phyloP scores from a whole-genome alignment of 2,329 filamentous ascomycete species.

The Cladorrhinum sp. region DNA sequence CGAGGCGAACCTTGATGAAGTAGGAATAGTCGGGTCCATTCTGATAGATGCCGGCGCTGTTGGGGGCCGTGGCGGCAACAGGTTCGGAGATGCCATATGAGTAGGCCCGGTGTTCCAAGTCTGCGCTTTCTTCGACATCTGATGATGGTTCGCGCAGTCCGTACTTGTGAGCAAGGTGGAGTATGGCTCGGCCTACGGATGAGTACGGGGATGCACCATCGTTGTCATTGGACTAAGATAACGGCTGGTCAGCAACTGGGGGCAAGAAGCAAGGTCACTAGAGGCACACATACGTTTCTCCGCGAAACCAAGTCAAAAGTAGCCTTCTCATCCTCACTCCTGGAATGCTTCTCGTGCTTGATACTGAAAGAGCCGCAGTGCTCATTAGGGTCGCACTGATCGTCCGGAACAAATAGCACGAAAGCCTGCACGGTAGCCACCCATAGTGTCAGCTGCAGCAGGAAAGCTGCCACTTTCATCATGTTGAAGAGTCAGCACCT shows the following conservation, averaged over 20 bases:
- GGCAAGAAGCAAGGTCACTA: background rate
- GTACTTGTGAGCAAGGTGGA: slow-evolving; percentile 42
- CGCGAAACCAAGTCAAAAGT: slow-evolving; percentile 44
- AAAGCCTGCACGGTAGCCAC: slow-evolving; percentile 46
- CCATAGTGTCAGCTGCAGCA: slow-evolving; percentile 50
- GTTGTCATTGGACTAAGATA: slow-evolving; percentile 7
- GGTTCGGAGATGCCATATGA: slow-evolving; percentile 48
- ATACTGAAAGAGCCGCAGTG: slow-evolving; percentile 10
- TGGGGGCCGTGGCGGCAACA: slow-evolving; percentile 41
- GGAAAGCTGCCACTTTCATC: slow-evolving; percentile 35
- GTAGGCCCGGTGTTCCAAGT: slow-evolving; percentile 41
- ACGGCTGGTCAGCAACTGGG: slow-evolving; percentile 15
- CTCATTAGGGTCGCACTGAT: slow-evolving; percentile 20
- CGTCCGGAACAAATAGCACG: slow-evolving; percentile 42
- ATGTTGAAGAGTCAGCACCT: slow-evolving; percentile 34
- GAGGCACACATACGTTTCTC: slow-evolving; percentile 33
- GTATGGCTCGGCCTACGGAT: slow-evolving; percentile 39
- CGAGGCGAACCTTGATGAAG: slow-evolving; percentile 57
- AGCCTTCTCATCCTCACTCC: slow-evolving; percentile 27
- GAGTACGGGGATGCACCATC: slow-evolving; percentile 33
- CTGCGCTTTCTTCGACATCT: slow-evolving; percentile 18
- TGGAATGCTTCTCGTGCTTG: slow-evolving; percentile 6
- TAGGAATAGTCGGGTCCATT: slow-evolving; percentile 66
- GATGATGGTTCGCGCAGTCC: slow-evolving; percentile 27
- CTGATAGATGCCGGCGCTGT: slow-evolving; percentile 57